These are phyloP conservation scores for Piper betle DNA, from an alignment of 164 flowering plant species.

Conservation along the genomic window DNA sequence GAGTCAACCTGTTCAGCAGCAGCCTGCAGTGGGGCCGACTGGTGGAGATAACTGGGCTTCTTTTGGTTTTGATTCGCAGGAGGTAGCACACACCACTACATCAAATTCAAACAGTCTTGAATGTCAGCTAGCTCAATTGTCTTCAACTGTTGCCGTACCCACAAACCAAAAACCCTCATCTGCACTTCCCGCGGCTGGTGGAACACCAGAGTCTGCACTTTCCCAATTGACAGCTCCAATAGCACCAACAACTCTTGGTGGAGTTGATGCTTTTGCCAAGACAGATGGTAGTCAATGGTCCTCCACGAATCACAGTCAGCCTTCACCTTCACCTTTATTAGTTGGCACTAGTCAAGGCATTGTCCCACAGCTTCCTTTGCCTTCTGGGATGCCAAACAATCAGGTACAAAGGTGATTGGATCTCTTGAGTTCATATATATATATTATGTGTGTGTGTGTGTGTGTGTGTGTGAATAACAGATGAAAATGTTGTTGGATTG, in stretches of 20 bases:
- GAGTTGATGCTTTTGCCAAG: slow-evolving; percentile 20
- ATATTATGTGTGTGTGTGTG: background rate
- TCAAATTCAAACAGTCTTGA: slow-evolving; percentile 37
- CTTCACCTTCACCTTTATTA: slow-evolving; percentile 15
- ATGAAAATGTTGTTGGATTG: too few species aligned
- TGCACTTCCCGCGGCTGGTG: slow-evolving; percentile 24
- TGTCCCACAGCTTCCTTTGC: slow-evolving; percentile 20
- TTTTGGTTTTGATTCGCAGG: slow-evolving; percentile 47
- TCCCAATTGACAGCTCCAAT: slow-evolving; percentile 42
- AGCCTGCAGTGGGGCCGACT: slow-evolving; percentile 16
- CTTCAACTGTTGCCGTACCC: slow-evolving; percentile 36
- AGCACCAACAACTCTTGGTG: slow-evolving; percentile 22
- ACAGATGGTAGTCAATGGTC: slow-evolving; percentile 34
- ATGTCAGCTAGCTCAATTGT: slow-evolving; percentile 44
- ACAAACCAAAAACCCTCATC: slow-evolving; percentile 7
- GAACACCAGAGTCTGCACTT: slow-evolving; percentile 42
- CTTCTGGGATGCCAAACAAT: slow-evolving; percentile 19
- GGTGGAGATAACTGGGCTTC: slow-evolving; percentile 74
- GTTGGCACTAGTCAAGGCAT: slow-evolving; percentile 18
- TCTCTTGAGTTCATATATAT: background rate
- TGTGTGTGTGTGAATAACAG: background rate
- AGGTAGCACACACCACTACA: slow-evolving; percentile 30
- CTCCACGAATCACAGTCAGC: slow-evolving; percentile 29
- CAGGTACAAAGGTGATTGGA: background rate
- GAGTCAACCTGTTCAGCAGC: slow-evolving; percentile 24